Evolutionary conservation across 78 protist species (phyloP), one percentile per base, ranked within the genome.

Genomic region (Pelomyxa schiedti): DNA sequence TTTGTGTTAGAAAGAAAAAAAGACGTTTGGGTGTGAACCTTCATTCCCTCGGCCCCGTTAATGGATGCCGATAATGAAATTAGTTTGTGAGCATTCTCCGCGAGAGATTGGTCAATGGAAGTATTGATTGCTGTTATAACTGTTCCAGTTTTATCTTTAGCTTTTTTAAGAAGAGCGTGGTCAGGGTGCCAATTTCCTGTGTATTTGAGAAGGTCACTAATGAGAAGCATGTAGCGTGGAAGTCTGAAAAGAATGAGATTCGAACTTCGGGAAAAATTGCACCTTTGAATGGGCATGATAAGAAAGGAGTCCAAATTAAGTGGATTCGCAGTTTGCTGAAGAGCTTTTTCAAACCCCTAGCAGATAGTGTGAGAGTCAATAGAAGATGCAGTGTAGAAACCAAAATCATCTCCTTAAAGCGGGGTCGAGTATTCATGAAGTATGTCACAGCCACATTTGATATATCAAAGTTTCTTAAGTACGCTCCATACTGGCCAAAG

Each of bases 171-270:
- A 16, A 47, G 58, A 16, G 58, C 58, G 58, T 16, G 58, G 58
- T 47, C 58, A 16, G 58, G 32, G 58, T 47, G 58, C 58, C 16
- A 16, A 16, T 47, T 43, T 24, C 3, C 47, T 41, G 72, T 35
- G 72, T 26, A 2, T 47, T 68, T 26, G 35, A 1, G 37, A 5
- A 68, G 3, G 63, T 68, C 72, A 30, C n/a, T 68, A 47, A 68
- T 24, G 37, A 68, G 72, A 42, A 68, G 1, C 72, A 6, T 5
- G 72, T 68, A 68, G 26, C 72, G 37, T 26, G 72, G 72, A 30
- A 68, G n/a, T n/a, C n/a, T n/a, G n/a, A n/a, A n/a, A n/a, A n/a
- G n/a, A n/a, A n/a, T n/a, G n/a, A n/a, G n/a, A n/a, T n/a, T n/a
- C n/a, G n/a, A n/a, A n/a, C n/a, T n/a, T n/a, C n/a, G n/a, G n/a